Percentiles rank a stretch among this genome's conserved stretches.
phyloP scores from a whole-genome alignment of 345 rosid genomes.

The sweet orange (Citrus sinensis) region DNA sequence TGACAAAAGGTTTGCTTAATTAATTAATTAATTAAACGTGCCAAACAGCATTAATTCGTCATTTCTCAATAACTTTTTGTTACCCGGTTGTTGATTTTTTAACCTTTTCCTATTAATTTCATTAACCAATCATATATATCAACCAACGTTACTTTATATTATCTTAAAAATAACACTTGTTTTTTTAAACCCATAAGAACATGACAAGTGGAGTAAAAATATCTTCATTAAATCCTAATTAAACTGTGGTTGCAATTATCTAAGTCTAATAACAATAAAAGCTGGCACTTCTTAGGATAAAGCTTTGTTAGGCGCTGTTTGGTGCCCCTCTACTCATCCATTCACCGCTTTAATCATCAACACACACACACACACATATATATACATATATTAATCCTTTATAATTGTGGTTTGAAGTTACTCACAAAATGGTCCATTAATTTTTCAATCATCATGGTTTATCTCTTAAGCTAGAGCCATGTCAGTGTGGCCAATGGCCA shows the following conservation, averaged over 20 bases:
- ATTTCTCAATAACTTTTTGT: too few relatives aligned
- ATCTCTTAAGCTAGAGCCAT: neutral
- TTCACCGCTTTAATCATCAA: neutral
- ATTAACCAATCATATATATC: too few relatives aligned
- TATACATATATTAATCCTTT: too few relatives aligned
- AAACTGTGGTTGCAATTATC: neutral
- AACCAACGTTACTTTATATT: too few relatives aligned
- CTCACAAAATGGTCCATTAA: too few relatives aligned
- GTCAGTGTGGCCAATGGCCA: neutral
- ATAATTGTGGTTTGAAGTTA: too few relatives aligned
- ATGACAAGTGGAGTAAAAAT: neutral
- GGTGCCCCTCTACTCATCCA: neutral
- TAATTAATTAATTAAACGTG: neutral
- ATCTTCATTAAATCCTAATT: neutral
- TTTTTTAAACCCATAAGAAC: slow-evolving; percentile 7
- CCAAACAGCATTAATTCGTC: neutral
- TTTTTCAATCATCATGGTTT: neutral
- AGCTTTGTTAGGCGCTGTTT: neutral
- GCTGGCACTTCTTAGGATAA: neutral
- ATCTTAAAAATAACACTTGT: neutral
- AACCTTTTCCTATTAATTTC: too few relatives aligned
- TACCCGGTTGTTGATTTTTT: neutral
- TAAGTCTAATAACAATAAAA: neutral
- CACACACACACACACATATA: neutral
- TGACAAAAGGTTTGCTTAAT: neutral